A percentile compares a stretch with the other conserved stretches of the same genome.
Evolutionary conservation across 331 rosid genomes (phyloP).

Genomic region (Acacia concinna): DNA sequence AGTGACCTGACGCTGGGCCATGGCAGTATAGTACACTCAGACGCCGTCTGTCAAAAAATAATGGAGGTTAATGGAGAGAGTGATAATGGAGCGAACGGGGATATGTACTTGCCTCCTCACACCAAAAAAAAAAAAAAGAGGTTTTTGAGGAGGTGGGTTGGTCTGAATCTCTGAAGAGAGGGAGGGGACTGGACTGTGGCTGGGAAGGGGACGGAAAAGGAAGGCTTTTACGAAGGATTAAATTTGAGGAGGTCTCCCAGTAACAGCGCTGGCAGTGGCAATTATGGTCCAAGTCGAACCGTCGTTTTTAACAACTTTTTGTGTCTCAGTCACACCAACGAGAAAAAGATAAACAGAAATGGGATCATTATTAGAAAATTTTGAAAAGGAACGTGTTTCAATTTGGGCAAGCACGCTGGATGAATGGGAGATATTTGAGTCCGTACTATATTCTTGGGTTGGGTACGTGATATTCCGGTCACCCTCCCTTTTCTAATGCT

Average conservation of each 20-base stretch:
- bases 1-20: conserved; percentile 60
- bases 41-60: conserved; percentile 24
- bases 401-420: conserved; percentile 18
- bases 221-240: not conserved
- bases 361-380: not conserved
- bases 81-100: conserved; percentile 12
- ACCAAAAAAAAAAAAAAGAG: not conserved
- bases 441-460: conserved; percentile 15
- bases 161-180: not conserved
- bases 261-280: no score
- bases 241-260: not conserved
- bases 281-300: conserved; percentile 3
- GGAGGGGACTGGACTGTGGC: not conserved
- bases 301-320: conserved; percentile 19
- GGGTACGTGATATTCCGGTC: not conserved
- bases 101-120: not conserved
- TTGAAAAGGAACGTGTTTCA: not conserved
- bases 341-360: not conserved
- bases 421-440: not conserved
- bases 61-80: conserved; percentile 8
- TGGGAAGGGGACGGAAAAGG: not conserved
- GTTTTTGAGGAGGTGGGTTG: not conserved
- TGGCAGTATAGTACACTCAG: conserved; percentile 47
- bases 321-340: conserved; percentile 15
- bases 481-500: not conserved